Percentiles rank a stretch among this genome's conserved stretches.
These are phyloP conservation scores for Lecanicillium sp. DNA, from an alignment of 2,329 filamentous ascomycete species.

Conservation along the genomic window DNA sequence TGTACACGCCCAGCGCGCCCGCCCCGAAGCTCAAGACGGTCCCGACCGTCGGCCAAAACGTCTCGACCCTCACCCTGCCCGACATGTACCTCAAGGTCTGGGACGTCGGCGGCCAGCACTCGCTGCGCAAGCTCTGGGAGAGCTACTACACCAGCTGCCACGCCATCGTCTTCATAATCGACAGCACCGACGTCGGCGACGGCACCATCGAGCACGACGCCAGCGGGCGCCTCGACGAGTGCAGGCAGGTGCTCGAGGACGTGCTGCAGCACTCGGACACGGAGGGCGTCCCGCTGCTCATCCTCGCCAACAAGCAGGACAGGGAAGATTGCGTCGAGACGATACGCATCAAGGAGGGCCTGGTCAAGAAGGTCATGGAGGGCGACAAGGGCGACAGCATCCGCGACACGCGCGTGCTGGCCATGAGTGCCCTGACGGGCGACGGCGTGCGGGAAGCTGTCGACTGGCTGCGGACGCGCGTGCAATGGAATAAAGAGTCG, in stretches of 20 bases:
- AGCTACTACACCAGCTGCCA: constrained; percentile 92
- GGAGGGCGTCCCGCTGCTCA: constrained; percentile 83
- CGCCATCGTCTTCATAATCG: constrained; percentile 96
- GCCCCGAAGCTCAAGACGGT: constrained; percentile 76
- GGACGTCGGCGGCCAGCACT: constrained; percentile 94
- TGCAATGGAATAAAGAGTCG: constrained; percentile 94
- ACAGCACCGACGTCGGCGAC: constrained; percentile 89
- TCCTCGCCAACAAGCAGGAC: constrained; percentile 97
- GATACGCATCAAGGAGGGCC: constrained; percentile 91
- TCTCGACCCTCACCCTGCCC: constrained; percentile 80
- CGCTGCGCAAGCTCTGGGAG: constrained; percentile 86
- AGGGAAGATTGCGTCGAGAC: constrained; percentile 96
- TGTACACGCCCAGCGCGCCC: constrained; percentile 61
- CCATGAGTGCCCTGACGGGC: constrained; percentile 82
- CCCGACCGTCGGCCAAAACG: constrained; percentile 95
- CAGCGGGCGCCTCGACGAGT: constrained; percentile 71
- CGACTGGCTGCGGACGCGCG: constrained; percentile 89
- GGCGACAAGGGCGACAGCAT: constrained; percentile 82
- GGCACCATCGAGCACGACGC: constrained; percentile 55
- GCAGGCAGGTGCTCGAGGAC: constrained; percentile 79
- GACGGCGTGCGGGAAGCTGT: constrained; percentile 89
- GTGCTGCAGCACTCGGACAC: constrained; percentile 84
- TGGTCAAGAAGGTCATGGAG: constrained; percentile 93
- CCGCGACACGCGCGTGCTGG: constrained; percentile 83
- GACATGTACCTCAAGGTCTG: constrained; percentile 98